Conservation (phyloP, 2,329 filamentous ascomycete genomes). For the Verticillium nubilum region DNA sequence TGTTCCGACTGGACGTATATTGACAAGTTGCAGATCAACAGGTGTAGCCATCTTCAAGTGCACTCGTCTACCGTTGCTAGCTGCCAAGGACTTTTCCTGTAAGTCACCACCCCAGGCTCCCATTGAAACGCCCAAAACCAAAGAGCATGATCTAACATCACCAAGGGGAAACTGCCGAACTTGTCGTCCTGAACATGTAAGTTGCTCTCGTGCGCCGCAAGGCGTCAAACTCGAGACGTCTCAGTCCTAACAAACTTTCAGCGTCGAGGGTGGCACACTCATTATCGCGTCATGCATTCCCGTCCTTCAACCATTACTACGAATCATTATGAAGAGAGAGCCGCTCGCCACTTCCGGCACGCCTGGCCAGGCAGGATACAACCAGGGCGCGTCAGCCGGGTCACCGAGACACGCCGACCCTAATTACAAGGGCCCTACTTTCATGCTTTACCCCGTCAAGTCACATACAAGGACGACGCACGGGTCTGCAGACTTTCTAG, state of each 20-base stretch:
- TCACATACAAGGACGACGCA: not conserved
- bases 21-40: conserved; percentile 12
- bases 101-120: not conserved
- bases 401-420: not conserved
- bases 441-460: not conserved
- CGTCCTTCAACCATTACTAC: conserved; percentile 23
- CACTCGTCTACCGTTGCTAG: conserved; percentile 25
- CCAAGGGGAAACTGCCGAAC: conserved; percentile 31
- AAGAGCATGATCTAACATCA: not conserved
- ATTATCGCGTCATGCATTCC: conserved; percentile 30
- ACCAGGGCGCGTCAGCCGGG: not conserved
- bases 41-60: conserved; percentile 26
- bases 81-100: conserved; percentile 18
- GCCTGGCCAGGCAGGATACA: not conserved
- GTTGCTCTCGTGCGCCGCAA: not conserved
- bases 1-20: not conserved
- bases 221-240: not conserved
- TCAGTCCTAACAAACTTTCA: not conserved
- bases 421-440: not conserved
- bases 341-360: not conserved
- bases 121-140: not conserved
- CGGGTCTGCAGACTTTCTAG: not conserved
- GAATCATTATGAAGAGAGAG: not conserved
- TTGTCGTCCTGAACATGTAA: conserved; percentile 40
- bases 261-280: conserved; percentile 25